Evolutionary conservation across 2,329 filamentous ascomycete species (phyloP).

Genomic region (Pseudogymnoascus sp.): DNA sequence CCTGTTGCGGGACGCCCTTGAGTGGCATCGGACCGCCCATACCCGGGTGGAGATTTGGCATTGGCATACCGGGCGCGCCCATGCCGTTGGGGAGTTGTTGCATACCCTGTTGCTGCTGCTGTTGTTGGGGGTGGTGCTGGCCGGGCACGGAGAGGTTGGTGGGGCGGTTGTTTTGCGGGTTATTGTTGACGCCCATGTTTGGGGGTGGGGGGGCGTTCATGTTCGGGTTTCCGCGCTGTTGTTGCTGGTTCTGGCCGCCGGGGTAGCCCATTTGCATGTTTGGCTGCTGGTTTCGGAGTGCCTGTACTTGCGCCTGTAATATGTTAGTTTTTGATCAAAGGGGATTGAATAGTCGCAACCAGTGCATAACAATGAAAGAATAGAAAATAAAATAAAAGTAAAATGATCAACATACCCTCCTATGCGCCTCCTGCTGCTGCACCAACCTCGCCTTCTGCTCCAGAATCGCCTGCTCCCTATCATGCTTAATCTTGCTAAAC

Average conservation of each 20-base stretch:
- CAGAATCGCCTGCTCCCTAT: constrained; percentile 64
- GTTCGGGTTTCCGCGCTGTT: constrained; percentile 14
- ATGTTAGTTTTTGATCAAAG: not conserved
- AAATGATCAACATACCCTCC: constrained; percentile 39
- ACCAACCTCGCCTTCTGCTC: constrained; percentile 47
- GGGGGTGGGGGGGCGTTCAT: constrained; percentile 22
- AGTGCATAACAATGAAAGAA: not conserved
- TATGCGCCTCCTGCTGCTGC: constrained; percentile 33
- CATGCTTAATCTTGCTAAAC: constrained; percentile 81
- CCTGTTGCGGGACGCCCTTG: constrained; percentile 54
- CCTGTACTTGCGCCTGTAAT: not conserved
- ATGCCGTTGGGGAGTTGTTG: constrained; percentile 45
- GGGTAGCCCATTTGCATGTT: not conserved
- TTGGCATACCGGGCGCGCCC: constrained; percentile 15
- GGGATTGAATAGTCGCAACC: constrained; percentile 20
- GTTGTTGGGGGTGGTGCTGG: constrained; percentile 40
- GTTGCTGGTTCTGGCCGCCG: not conserved
- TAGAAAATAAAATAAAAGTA: constrained; percentile 13
- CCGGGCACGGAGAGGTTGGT: constrained; percentile 18
- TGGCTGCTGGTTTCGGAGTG: constrained; percentile 13
- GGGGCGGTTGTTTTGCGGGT: constrained; percentile 5
- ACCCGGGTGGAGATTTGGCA: constrained; percentile 22
- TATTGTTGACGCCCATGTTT: constrained; percentile 4
- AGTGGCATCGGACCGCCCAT: constrained; percentile 41
- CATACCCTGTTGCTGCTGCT: constrained; percentile 31